Conservation (phyloP, 495 filamentous ascomycete species). For the Aspergillus avenaceus region DNA sequence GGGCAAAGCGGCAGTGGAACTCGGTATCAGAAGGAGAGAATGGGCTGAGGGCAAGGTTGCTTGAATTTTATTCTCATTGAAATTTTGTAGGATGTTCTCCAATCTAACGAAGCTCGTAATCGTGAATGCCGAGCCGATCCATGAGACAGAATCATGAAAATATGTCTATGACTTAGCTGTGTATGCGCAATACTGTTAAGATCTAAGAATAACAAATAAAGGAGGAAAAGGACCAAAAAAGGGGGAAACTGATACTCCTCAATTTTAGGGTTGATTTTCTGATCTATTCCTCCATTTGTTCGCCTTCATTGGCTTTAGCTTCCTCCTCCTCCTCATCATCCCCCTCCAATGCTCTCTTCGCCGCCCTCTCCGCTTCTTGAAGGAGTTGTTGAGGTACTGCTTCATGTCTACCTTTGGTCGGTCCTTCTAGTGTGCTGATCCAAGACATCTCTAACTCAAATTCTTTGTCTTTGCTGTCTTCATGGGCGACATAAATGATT, state of each 20-base stretch:
- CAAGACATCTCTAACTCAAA: conserved; percentile 99
- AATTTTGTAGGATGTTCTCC: background rate
- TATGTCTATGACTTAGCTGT: background rate
- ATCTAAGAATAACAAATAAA: background rate
- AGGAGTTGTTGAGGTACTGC: conserved; percentile 84
- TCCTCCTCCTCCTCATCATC: conserved; percentile 75
- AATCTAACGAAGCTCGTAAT: background rate
- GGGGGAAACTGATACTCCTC: background rate
- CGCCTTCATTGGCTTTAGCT: conserved; percentile 44
- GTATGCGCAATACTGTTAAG: background rate
- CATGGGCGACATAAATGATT: conserved; percentile 95
- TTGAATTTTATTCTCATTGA: conserved; percentile 13
- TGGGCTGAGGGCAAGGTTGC: conserved; percentile 45
- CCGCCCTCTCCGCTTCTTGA: conserved; percentile 85
- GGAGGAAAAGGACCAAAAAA: background rate
- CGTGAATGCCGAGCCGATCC: background rate
- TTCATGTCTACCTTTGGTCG: conserved; percentile 86
- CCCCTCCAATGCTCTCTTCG: conserved; percentile 65
- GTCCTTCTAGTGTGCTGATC: conserved; percentile 76
- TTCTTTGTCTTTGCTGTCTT: conserved; percentile 97
- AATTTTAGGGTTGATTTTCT: conserved; percentile 9
- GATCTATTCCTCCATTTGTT: conserved; percentile 73
- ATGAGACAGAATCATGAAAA: background rate
- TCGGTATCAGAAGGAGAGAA: conserved; percentile 40
- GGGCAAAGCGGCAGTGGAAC: conserved; percentile 60